Base-by-base conservation (phyloP, 2,329 filamentous ascomycete species). In the Aspergillus tanneri region DNA sequence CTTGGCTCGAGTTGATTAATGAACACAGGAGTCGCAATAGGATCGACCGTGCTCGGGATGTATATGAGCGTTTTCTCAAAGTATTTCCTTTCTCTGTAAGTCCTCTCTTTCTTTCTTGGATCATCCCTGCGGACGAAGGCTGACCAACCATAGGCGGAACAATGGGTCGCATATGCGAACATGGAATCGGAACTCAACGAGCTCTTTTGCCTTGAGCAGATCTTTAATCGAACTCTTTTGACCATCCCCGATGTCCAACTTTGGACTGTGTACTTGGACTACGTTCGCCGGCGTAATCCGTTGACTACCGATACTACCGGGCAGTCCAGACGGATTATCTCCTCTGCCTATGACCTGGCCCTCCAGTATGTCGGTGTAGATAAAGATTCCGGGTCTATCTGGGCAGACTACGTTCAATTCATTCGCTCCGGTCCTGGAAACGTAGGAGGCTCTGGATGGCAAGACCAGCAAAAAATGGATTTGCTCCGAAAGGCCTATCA, bases 391-490 rank as follows among this genome's bases (percentile, higher is more conserved):
- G 92, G 90, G 27, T 82, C 80, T 55, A 85, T 99, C 47, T 99
- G 93, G 93, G 83, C 87, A 50, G 93, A 99, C 57, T 97, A 97
- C 62, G 86, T 99, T 52, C 85, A 93, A 57, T 96, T 99, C 65
- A 83, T 97, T 69, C 91, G 90, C 65, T 88, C 83, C 30, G 89
- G 87, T 0, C 93, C 93, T 1, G 93, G 93, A 5, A 84, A 84
- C 49, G 82, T 93, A 49, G 92, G 91, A 21, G 93, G 92, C 35
- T 85, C 79, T 49, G 85, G 83, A 49, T 99, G 93, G 95, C 91
- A 97, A 70, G 93, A 97, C 65, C 88, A 92, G 71, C 93, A 97
- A 66, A 99, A 99, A 77, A 95, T 96, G 87, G 93, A 99, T 61
- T 78, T 88, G 58, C 73, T 99, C 43, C 86, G 93, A 50, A 95